phyloP scores from a whole-genome alignment of 345 rosid genomes.

The Mercurialis annua region DNA sequence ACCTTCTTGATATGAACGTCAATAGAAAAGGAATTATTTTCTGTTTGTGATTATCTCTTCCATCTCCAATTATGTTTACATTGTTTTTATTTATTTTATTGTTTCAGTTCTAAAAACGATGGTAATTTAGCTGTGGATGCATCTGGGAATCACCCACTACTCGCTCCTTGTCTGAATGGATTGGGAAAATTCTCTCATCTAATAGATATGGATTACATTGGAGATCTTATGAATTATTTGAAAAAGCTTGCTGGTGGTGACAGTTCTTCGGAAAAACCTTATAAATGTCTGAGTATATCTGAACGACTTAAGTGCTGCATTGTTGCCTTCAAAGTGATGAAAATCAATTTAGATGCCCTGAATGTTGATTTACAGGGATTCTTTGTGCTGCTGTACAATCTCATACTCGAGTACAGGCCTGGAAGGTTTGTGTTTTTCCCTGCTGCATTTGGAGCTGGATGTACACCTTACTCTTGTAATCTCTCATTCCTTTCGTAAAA shows the following conservation, averaged over 20 bases:
- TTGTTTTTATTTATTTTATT: conserved; percentile 1
- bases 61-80: not conserved
- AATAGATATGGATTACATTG: conserved; percentile 79
- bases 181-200: conserved; percentile 81
- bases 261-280: conserved; percentile 36
- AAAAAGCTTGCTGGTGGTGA: conserved; percentile 73
- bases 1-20: not conserved
- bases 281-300: conserved; percentile 47
- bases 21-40: not conserved
- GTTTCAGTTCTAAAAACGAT: conserved; percentile 48
- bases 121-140: conserved; percentile 27
- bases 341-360: conserved; percentile 86
- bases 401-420: conserved; percentile 83
- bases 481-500: conserved; percentile 12
- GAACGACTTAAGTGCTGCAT: conserved; percentile 88
- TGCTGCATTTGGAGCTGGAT: not conserved
- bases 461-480: not conserved
- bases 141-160: conserved; percentile 60
- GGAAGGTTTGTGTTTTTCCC: conserved; percentile 62
- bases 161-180: conserved; percentile 80
- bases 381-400: conserved; percentile 86
- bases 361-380: conserved; percentile 94
- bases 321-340: conserved; percentile 93
- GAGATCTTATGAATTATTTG: conserved; percentile 83
- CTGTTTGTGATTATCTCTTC: not conserved